A percentile compares a stretch with the other conserved stretches of the same genome.
Evolutionary conservation across 352 stramenopile species (phyloP).

Genomic region (Globisporangium okanoganense): DNA sequence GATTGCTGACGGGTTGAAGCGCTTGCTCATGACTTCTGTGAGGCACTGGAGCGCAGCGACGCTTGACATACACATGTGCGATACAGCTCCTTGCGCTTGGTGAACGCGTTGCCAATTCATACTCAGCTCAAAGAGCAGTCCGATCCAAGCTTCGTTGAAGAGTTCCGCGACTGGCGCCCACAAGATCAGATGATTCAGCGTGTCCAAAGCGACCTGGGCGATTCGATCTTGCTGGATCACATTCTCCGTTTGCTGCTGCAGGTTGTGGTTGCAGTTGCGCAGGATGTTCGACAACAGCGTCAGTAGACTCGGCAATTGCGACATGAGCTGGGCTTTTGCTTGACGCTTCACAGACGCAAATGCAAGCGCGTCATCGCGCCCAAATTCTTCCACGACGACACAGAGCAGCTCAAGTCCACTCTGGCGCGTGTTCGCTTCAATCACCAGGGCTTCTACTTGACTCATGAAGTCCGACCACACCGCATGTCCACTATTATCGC

Average conservation of each 20-base stretch:
- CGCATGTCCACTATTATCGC: constrained; percentile 4
- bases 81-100: constrained; percentile 15
- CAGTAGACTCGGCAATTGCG: constrained; percentile 47
- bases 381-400: constrained; percentile 70
- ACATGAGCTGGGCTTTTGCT: constrained; percentile 33
- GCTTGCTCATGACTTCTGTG: constrained; percentile 63
- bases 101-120: constrained; percentile 33
- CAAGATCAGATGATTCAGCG: constrained; percentile 44
- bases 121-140: constrained; percentile 54
- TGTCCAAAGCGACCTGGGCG: constrained; percentile 45
- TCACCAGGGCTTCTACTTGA: constrained; percentile 54
- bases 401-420: constrained; percentile 53
- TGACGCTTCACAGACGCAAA: constrained; percentile 44
- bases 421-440: constrained; percentile 33
- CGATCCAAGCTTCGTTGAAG: constrained; percentile 54
- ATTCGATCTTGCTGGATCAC: constrained; percentile 35
- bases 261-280: constrained; percentile 33
- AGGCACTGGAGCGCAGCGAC: constrained; percentile 53
- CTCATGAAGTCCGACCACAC: constrained; percentile 62
- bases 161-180: constrained; percentile 57
- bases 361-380: constrained; percentile 55
- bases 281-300: constrained; percentile 46
- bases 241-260: constrained; percentile 26
- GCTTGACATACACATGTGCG: constrained; percentile 42
- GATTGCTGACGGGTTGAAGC: constrained; percentile 35